Percentiles rank a stretch among this genome's conserved stretches.
Evolutionary conservation across 345 rosid genomes (phyloP).

Genomic region (Sonneratia caseolaris): DNA sequence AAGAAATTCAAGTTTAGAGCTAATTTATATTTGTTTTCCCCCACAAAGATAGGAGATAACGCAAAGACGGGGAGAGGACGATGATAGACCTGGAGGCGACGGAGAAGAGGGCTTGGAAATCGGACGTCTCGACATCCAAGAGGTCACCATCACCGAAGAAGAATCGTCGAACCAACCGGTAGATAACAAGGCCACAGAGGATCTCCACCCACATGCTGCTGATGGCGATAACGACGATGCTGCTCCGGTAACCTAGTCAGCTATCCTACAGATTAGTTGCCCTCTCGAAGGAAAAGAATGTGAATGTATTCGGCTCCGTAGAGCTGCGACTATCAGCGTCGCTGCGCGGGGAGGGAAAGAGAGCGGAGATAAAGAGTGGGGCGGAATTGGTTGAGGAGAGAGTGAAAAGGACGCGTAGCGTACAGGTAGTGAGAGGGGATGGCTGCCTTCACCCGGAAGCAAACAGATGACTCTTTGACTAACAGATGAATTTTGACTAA

Average conservation of each 20-base stretch:
- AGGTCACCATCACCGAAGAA: slow-evolving; percentile 45
- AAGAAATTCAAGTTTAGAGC: not conserved
- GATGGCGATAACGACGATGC: not conserved
- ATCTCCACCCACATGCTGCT: slow-evolving; percentile 70
- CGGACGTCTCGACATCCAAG: slow-evolving; percentile 52
- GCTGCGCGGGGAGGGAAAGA: no score
- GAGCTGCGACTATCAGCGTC: no score
- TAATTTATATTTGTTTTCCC: not conserved
- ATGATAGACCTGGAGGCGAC: slow-evolving; percentile 49
- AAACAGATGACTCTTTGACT: no score
- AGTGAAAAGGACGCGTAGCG: no score
- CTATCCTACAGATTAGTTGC: not conserved
- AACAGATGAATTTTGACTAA: no score
- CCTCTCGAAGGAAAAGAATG: no score
- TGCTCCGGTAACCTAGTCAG: not conserved
- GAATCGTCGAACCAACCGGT: slow-evolving; percentile 37
- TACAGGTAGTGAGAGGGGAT: no score
- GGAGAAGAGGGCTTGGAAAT: slow-evolving; percentile 53
- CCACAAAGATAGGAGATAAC: not conserved
- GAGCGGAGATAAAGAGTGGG: no score
- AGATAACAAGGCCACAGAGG: slow-evolving; percentile 56
- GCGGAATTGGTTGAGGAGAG: no score
- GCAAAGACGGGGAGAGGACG: not conserved
- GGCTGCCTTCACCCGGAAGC: no score
- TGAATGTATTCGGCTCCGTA: no score